Conservation (phyloP, 495 filamentous ascomycete genomes). For the Achaetomiella virescens region DNA sequence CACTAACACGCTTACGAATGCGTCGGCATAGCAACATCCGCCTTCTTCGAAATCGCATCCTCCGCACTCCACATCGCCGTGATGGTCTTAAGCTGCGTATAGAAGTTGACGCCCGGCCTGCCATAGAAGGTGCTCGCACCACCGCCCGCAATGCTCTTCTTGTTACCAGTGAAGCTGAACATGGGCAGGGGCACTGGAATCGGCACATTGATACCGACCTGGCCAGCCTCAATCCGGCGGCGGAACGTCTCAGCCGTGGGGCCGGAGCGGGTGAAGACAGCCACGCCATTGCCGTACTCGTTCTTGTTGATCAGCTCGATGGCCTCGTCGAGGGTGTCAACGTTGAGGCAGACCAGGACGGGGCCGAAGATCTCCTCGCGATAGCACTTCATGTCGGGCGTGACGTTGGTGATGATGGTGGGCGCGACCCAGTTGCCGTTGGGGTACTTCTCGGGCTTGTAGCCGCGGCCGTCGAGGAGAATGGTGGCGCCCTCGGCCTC, state of each 20-base stretch:
- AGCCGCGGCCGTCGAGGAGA: slow-evolving; percentile 85
- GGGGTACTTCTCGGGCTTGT: slow-evolving; percentile 85
- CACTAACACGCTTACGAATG: slow-evolving; percentile 36
- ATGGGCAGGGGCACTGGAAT: slow-evolving; percentile 86
- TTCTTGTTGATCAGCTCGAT: slow-evolving; percentile 60
- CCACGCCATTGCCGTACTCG: slow-evolving; percentile 61
- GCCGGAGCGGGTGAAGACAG: slow-evolving; percentile 58
- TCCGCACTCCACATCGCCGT: slow-evolving; percentile 85
- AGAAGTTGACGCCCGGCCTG: slow-evolving; percentile 84
- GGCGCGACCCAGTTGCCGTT: slow-evolving; percentile 95
- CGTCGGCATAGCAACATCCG: slow-evolving; percentile 90
- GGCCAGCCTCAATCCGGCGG: slow-evolving; percentile 64
- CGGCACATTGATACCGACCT: slow-evolving; percentile 77
- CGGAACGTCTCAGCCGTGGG: slow-evolving; percentile 57
- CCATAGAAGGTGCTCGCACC: slow-evolving; percentile 95
- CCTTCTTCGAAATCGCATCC: slow-evolving; percentile 75
- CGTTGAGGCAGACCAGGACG: slow-evolving; percentile 80
- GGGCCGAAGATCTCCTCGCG: slow-evolving; percentile 96
- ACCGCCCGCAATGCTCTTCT: slow-evolving; percentile 89
- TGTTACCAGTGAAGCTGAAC: slow-evolving; percentile 98
- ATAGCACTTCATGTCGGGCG: slow-evolving; percentile 89
- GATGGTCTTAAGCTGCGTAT: slow-evolving; percentile 96
- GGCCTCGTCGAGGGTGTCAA: slow-evolving; percentile 74
- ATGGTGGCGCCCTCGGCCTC: slow-evolving; percentile 93
- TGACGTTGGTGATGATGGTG: slow-evolving; percentile 92